Base-by-base conservation (phyloP, 176 grass and related monocot species). In the Aegilops longissima region DNA sequence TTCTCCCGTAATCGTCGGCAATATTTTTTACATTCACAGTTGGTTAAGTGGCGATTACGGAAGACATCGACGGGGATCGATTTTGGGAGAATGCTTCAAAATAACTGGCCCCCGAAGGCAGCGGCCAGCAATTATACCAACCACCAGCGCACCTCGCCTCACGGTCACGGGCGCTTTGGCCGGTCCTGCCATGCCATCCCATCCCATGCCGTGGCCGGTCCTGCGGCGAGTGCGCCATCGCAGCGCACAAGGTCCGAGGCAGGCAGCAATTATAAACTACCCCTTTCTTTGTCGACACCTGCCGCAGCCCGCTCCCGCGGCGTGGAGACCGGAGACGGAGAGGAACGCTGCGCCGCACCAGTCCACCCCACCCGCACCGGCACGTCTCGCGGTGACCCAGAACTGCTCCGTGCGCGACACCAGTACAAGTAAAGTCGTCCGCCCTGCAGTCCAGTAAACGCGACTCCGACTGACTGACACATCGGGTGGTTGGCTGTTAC, bases 261-360 rank as follows among this genome's bases (percentile, higher is more conserved):
- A 54, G 51, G 51, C 67, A 89, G 61, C 6, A 74, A 33, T 61
- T 87, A 54, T 87, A 54, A 68, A 47, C 34, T 27, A 66, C 34
- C 80, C 47, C 59, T 27, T 27, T 27, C 33, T 61, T 66, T 25
- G 73, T 83, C 73, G 20, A 20, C 10, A 17, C 47, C 56, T 5
- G 77, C 35, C 59, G 27, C 21, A 4, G 11, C 33, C 33, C 33
- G 6, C 45, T 49, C 12, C 45, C 45, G 49, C 23, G 21, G 72
- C 25, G 51, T 67, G 65, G 65, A 6, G 25, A n/a, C 24, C 9
- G 79, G 27, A 25, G 27, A 29, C 14, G 44, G 44, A 47, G 44
- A 47, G 44, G 44, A 47, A 47, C 45, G 12, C 45, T 4, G 45
- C 12, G 45, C 44, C 44, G 44, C 44, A 47, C 44, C 12, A 13